Evolutionary conservation across 257 asterid genomes (phyloP), one percentile per base, ranked within the genome.

Genomic region (Solanum raphanifolium): DNA sequence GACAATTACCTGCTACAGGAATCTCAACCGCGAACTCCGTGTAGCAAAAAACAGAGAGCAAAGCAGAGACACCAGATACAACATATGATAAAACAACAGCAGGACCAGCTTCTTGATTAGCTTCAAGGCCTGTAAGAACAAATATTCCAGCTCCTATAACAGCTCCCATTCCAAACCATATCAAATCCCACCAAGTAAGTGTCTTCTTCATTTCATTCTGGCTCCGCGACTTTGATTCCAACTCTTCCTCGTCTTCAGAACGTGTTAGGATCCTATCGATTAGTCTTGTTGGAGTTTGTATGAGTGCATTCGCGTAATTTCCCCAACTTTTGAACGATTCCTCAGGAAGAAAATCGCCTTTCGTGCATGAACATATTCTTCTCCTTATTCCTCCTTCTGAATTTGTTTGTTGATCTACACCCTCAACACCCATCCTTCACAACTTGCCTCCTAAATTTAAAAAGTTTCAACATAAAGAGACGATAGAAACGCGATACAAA

Each of bases 121-220:
- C 86, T 82, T 82, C 86, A 82, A 82, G 43, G 0, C 86, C 86
- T 48, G 86, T 82, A 31, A 82, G 86, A 46, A 82, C 86, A 82
- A 82, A 82, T 82, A 82, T 82, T 18, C 86, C 86, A 82, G 85
- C 86, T 18, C 86, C 86, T 5, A 82, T 82, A 29, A 82, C 86
- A 48, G 86, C 86, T 82, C 86, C 86, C 43, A 82, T 29, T 9
- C 86, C 86, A 11, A 82, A 82, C 86, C 86, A 82, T 82, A 82
- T 48, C 69, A 82, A 82, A 82, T 81, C 86, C 86, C 86, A 82
- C 86, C 86, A 82, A 5, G 86, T 82, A 48, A 48, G 86, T 82
- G 86, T 48, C 2, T 48, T 82, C 86, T 82, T 82, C 86, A 82
- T 82, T 48, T 48, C 86, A 48, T 82, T 82, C 31, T 82, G 86